A percentile compares a stretch with the other conserved stretches of the same genome.
These are phyloP conservation scores for Suhomyces anneliseae DNA, from an alignment of 1,139 yeast species.

Conservation along the genomic window DNA sequence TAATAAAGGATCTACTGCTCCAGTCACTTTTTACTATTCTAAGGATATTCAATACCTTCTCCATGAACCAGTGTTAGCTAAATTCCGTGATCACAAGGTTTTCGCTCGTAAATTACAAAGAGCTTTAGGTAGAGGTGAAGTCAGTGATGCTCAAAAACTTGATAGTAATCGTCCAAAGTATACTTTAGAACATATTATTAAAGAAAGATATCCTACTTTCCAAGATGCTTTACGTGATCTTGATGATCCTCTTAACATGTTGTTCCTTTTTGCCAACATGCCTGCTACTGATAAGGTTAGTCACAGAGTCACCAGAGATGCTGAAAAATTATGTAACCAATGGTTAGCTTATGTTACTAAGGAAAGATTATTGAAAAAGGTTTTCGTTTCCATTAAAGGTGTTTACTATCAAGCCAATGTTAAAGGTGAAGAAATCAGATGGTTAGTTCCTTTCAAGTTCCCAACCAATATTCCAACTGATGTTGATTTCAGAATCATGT, in stretches of 20 bases:
- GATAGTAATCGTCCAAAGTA: slow-evolving; percentile 82
- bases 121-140: slow-evolving; percentile 91
- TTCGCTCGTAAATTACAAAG: slow-evolving; percentile 87
- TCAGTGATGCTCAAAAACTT: slow-evolving; percentile 80
- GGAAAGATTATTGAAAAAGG: slow-evolving; percentile 79
- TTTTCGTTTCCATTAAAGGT: slow-evolving; percentile 95
- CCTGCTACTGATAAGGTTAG: slow-evolving; percentile 89
- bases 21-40: slow-evolving; percentile 88
- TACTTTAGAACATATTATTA: slow-evolving; percentile 84
- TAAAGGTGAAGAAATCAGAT: slow-evolving; percentile 88
- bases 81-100: slow-evolving; percentile 93
- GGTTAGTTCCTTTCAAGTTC: slow-evolving; percentile 97
- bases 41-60: slow-evolving; percentile 92
- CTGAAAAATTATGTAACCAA: slow-evolving; percentile 83
- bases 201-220: slow-evolving; percentile 94
- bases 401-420: slow-evolving; percentile 91
- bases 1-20: slow-evolving; percentile 94
- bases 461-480: slow-evolving; percentile 94
- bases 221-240: slow-evolving; percentile 88
- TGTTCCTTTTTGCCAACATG: slow-evolving; percentile 88
- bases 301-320: slow-evolving; percentile 79
- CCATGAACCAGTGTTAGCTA: slow-evolving; percentile 92
- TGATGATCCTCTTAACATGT: slow-evolving; percentile 94
- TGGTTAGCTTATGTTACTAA: slow-evolving; percentile 94
- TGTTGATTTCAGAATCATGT: slow-evolving; percentile 95